These are phyloP conservation scores for Pyrenochaeta sp. DNA, from an alignment of 2,329 filamentous ascomycete species.

Conservation along the genomic window DNA sequence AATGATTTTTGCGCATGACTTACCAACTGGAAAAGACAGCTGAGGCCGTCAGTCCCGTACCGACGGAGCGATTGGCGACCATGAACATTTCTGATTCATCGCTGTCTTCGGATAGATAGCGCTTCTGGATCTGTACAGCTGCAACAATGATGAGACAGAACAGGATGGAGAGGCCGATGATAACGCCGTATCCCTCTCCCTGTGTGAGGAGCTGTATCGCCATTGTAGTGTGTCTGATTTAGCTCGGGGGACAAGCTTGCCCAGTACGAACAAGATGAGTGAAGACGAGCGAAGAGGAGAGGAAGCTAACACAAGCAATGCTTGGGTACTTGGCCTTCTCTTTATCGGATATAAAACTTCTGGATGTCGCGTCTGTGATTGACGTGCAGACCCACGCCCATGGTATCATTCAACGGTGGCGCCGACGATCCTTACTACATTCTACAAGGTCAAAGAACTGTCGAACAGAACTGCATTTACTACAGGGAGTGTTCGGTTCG, in stretches of 20 bases:
- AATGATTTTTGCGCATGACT: background rate
- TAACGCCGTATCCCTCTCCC: conserved; percentile 22
- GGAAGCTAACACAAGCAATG: background rate
- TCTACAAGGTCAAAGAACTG: background rate
- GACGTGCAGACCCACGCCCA: conserved; percentile 17
- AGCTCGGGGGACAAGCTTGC: background rate
- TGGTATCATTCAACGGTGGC: conserved; percentile 14
- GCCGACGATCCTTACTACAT: conserved; percentile 9
- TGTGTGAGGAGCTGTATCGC: conserved; percentile 19
- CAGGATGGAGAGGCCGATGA: conserved; percentile 17
- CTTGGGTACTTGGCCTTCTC: background rate
- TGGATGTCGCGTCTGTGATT: background rate
- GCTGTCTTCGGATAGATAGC: conserved; percentile 22
- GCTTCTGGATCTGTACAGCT: conserved; percentile 22
- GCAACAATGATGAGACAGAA: conserved; percentile 23
- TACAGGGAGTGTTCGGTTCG: too few relatives aligned
- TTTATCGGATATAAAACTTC: background rate
- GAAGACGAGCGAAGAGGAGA: background rate
- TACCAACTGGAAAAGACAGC: conserved; percentile 27
- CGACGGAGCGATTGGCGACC: conserved; percentile 27
- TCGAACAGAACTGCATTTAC: background rate
- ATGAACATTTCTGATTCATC: conserved; percentile 34
- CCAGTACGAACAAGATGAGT: background rate
- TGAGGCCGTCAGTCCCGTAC: conserved; percentile 27
- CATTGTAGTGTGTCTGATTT: conserved; percentile 4